Conservation (phyloP, 116 monocot species). For the Zostera marina region DNA sequence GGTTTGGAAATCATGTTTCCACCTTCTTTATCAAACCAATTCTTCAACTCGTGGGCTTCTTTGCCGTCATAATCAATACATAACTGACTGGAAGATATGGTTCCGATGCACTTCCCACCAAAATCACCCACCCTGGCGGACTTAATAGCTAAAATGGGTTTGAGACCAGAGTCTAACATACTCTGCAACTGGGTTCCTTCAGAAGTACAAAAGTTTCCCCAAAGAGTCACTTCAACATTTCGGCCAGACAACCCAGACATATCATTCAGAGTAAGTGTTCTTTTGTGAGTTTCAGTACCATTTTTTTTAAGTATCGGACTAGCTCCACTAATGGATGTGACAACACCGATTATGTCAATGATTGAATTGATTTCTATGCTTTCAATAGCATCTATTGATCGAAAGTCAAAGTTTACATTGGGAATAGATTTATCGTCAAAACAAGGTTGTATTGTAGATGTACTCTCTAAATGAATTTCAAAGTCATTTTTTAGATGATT, state of each 20-base stretch:
- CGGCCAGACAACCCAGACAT: slow-evolving; percentile 33
- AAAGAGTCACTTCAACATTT: slow-evolving; percentile 26
- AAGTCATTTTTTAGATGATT: slow-evolving; percentile 39
- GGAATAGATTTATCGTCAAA: slow-evolving; percentile 26
- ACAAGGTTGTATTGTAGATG: slow-evolving; percentile 27
- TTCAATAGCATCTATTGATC: slow-evolving; percentile 23
- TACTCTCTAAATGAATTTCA: slow-evolving; percentile 29
- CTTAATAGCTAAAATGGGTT: slow-evolving; percentile 32
- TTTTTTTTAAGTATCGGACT: slow-evolving; percentile 25
- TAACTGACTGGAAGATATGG: slow-evolving; percentile 27
- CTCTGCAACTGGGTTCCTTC: slow-evolving; percentile 26
- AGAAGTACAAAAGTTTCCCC: slow-evolving; percentile 24
- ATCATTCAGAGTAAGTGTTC: slow-evolving; percentile 24
- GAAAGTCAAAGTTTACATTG: slow-evolving; percentile 20
- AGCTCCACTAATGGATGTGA: slow-evolving; percentile 20
- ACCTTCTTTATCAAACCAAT: slow-evolving; percentile 28
- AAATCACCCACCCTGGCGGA: slow-evolving; percentile 31
- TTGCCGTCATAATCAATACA: slow-evolving; percentile 28
- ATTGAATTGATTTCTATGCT: slow-evolving; percentile 20
- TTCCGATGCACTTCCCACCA: slow-evolving; percentile 30
- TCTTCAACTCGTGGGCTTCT: slow-evolving; percentile 13
- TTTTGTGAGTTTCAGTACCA: slow-evolving; percentile 31
- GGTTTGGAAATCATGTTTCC: slow-evolving; percentile 11
- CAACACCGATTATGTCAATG: slow-evolving; percentile 30
- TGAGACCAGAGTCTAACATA: slow-evolving; percentile 21